Percentiles rank a stretch among this genome's conserved stretches.
phyloP scores from a whole-genome alignment of 106 monocot genomes.

The Dendrobium chrysotoxum region DNA sequence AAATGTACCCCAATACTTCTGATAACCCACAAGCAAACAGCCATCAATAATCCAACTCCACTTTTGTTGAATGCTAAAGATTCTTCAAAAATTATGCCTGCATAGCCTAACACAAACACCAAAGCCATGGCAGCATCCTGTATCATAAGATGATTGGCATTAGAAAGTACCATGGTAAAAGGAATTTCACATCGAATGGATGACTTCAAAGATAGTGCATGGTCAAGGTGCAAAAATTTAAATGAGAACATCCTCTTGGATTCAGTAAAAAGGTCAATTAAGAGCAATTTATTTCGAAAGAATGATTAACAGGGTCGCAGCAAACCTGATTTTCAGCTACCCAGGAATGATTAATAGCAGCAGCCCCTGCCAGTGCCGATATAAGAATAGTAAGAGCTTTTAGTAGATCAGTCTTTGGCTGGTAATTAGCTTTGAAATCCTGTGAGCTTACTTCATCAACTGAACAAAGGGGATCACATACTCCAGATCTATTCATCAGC shows the following conservation, averaged over 20 bases:
- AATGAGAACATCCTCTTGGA: background rate
- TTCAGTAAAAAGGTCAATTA: background rate
- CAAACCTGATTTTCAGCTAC: conserved; percentile 92
- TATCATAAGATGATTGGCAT: conserved; percentile 15
- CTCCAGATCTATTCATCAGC: conserved; percentile 49
- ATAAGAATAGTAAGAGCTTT: conserved; percentile 77
- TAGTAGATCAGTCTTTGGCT: conserved; percentile 83
- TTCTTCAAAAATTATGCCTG: conserved; percentile 96
- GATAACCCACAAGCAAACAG: conserved; percentile 90
- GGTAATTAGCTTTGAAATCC: conserved; percentile 84
- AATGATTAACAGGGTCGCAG: background rate
- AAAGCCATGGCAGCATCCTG: conserved; percentile 92
- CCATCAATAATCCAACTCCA: conserved; percentile 95
- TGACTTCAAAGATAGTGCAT: background rate
- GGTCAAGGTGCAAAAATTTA: background rate
- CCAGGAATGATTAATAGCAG: conserved; percentile 97
- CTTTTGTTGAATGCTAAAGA: conserved; percentile 98
- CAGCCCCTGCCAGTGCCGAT: conserved; percentile 58
- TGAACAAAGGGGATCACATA: conserved; percentile 89
- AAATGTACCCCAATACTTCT: conserved; percentile 79
- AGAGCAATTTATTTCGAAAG: background rate
- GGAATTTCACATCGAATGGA: background rate
- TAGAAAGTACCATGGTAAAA: background rate
- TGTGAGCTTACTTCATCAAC: conserved; percentile 89
- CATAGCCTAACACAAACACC: conserved; percentile 83